Conservation (phyloP, 1,139 yeast species). For the Yamadazyma mexicana region DNA sequence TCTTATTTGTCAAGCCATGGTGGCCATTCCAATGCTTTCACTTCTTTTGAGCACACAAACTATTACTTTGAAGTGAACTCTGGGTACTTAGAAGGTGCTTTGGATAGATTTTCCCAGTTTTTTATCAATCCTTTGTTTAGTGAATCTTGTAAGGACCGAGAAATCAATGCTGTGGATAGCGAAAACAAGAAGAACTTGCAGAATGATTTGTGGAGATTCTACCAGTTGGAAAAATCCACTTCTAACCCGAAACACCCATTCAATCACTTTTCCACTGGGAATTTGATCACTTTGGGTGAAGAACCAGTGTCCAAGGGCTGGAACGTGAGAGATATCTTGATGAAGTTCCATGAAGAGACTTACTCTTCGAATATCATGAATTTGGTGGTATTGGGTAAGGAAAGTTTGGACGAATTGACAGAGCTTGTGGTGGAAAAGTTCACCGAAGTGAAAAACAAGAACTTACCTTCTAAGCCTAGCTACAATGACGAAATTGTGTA, state of each 20-base stretch:
- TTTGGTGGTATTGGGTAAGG: conserved; percentile 80
- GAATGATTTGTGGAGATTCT: conserved; percentile 83
- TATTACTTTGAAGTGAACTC: conserved; percentile 84
- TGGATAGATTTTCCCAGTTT: conserved; percentile 91
- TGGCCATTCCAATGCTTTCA: conserved; percentile 77
- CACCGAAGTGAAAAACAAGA: conserved; percentile 57
- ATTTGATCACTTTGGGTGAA: conserved; percentile 58
- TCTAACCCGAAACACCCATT: conserved; percentile 74
- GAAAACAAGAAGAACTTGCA: conserved; percentile 94
- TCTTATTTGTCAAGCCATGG: conserved; percentile 72
- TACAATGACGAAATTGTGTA: conserved; percentile 38
- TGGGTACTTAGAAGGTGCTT: conserved; percentile 77
- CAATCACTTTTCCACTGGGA: conserved; percentile 77
- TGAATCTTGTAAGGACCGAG: conserved; percentile 82
- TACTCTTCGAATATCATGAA: conserved; percentile 85
- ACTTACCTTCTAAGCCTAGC: conserved; percentile 46
- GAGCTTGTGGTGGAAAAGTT: conserved; percentile 72
- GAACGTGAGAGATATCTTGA: conserved; percentile 64
- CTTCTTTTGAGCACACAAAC: conserved; percentile 86
- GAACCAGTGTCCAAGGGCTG: conserved; percentile 49
- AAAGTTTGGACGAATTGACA: conserved; percentile 68
- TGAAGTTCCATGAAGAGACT: conserved; percentile 59
- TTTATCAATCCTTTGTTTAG: conserved; percentile 84
- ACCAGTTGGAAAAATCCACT: conserved; percentile 76
- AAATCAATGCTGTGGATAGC: conserved; percentile 91